A percentile compares a stretch with the other conserved stretches of the same genome.
These are phyloP conservation scores for Rugonectria rugulosa DNA, from an alignment of 2,329 filamentous ascomycete genomes.

Conservation along the genomic window DNA sequence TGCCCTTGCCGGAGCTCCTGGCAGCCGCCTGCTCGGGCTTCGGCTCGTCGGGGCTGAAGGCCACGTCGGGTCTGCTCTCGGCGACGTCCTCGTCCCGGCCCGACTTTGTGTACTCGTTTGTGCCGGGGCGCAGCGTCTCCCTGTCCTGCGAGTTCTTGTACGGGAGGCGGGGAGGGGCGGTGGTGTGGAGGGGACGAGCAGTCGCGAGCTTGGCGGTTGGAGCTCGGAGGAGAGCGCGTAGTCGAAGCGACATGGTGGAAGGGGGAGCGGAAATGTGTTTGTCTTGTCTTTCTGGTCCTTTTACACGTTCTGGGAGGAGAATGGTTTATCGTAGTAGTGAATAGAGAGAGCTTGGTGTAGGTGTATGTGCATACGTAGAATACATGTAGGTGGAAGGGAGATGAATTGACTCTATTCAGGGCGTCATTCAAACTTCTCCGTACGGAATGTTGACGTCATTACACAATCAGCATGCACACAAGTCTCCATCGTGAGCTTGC, in stretches of 20 bases:
- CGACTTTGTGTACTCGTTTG: constrained; percentile 73
- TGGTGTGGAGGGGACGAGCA: constrained; percentile 44
- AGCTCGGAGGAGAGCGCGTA: constrained; percentile 30
- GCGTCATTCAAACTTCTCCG: too few species aligned
- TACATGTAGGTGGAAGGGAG: too few species aligned
- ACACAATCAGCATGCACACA: too few species aligned
- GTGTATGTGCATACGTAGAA: too few species aligned
- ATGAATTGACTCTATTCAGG: too few species aligned
- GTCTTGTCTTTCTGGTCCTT: too few species aligned
- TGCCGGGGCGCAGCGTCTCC: constrained; percentile 68
- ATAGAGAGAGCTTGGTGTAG: too few species aligned
- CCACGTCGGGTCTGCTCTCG: constrained; percentile 62
- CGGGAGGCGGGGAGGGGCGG: constrained; percentile 38
- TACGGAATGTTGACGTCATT: too few species aligned
- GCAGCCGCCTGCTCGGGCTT: constrained; percentile 67
- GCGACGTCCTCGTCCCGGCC: constrained; percentile 69
- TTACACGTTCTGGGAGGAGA: too few species aligned
- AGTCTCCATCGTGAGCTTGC: too few species aligned
- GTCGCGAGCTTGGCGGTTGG: constrained; percentile 19
- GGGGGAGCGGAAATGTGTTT: too few species aligned
- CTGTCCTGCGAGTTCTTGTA: constrained; percentile 65
- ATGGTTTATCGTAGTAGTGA: too few species aligned
- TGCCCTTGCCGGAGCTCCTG: constrained; percentile 55
- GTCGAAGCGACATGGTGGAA: constrained; percentile 27
- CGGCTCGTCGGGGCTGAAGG: constrained; percentile 75